Evolutionary conservation across 108 stramenopile genomes (phyloP), one percentile per base, ranked within the genome.

Genomic region (Craspedostauros australis): DNA sequence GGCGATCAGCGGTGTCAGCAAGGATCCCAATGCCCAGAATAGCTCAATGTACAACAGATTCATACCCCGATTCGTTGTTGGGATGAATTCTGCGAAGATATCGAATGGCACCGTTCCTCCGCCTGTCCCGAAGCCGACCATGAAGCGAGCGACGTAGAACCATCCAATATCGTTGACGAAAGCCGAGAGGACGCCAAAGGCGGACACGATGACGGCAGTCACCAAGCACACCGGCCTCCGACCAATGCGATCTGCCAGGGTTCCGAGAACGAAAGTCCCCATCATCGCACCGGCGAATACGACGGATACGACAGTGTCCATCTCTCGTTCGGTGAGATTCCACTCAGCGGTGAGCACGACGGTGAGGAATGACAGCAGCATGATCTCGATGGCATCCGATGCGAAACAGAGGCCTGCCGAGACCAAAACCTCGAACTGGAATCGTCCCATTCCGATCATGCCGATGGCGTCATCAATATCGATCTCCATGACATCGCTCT

Each of bases 81-180:
- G 89, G 0, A 84, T 37, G 46, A 83, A 82, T 14, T 67, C 61
- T 39, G 37, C 52, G 36, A 68, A 23, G 9, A 52, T 42, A 34
- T 60, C 66, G 44, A 51, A 59, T 1, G 82, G 76, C n/a, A 88
- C 74, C 7, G 64, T 68, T 23, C 79, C 28, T 3, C 86, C 86
- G 7, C 86, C 86, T 1, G 84, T 67, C 0, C 86, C 86, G 60
- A 88, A 75, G 8, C 86, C 86, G 30, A 84, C 82, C 62, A 76
- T 50, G 23, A 78, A 77, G 14, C 82, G 50, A 14, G 60, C 39
- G 7, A 65, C 50, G 24, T 80, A 34, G 19, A 87, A 34, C 16
- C 50, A 49, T 4, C 42, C 15, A 62, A 57, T 77, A 1, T 30
- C 57, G 4, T 61, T 68, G 24, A 76, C 79, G 58, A 78, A 66